phyloP scores from a whole-genome alignment of 2,329 filamentous ascomycete species.

The Hirsutella rhossiliensis region DNA sequence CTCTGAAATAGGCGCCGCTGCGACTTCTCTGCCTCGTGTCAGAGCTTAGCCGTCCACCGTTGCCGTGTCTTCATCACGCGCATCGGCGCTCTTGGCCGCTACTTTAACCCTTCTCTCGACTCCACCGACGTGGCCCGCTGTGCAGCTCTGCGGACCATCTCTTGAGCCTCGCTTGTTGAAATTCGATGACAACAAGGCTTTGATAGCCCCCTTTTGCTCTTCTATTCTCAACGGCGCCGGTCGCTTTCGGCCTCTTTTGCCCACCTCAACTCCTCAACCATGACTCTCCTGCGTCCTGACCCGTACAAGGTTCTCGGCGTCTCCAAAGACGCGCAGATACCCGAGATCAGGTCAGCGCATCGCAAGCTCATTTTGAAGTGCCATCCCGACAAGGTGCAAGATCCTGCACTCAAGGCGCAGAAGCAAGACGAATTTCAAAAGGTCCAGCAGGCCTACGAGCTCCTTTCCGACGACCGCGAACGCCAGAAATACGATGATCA shows the following conservation, averaged over 20 bases:
- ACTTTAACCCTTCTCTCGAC: not conserved
- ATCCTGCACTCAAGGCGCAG: conserved; percentile 60
- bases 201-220: not conserved
- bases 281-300: conserved; percentile 50
- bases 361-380: conserved; percentile 79
- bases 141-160: not conserved
- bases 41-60: not conserved
- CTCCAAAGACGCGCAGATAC: conserved; percentile 53
- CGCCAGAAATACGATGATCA: conserved; percentile 69
- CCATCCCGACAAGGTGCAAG: conserved; percentile 83
- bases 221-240: conserved; percentile 1
- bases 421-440: conserved; percentile 85
- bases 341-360: conserved; percentile 68
- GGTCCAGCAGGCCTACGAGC: conserved; percentile 87
- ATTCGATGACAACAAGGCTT: not conserved
- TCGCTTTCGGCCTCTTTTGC: not conserved
- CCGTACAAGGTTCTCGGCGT: conserved; percentile 72
- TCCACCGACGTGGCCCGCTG: not conserved
- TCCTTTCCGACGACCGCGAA: conserved; percentile 66
- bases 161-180: not conserved
- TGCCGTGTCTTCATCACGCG: not conserved
- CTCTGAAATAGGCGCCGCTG: not conserved
- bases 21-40: not conserved
- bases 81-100: not conserved
- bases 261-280: conserved; percentile 13